Base-by-base conservation (phyloP, 495 filamentous ascomycete species). In the Parathielavia hyrcaniae region DNA sequence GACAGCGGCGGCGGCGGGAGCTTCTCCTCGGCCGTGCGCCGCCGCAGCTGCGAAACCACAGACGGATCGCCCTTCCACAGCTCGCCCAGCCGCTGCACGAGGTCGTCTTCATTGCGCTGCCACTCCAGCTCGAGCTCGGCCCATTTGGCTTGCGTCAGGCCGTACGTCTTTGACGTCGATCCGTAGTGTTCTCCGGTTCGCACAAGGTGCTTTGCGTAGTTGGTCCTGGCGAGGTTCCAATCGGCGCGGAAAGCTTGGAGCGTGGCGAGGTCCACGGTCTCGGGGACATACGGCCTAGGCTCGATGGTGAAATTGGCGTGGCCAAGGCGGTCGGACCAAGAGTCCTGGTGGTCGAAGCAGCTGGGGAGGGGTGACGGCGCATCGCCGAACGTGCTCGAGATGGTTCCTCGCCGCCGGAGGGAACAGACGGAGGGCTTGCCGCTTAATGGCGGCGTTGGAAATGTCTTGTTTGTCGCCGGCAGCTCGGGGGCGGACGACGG, bases 281-380 rank as follows among this genome's bases (percentile, higher is more conserved):
- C 78, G 0, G 89, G 87, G 12, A 78, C 62, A 63, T 97, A 95
- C 0, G 91, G 91, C 65, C 83, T 84, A 2, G 91, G 91, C 16
- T 84, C 75, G 60, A 97, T 93, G 64, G 81, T 91, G 72, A 91
- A 97, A 67, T 97, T 95, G 45, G 91, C 90, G 67, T 97, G 91
- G 14, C 91, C 91, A 4, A 97, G 82, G 56, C 83, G 84, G 63
- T 83, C 80, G 7, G 89, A 83, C 91, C 91, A 96, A 56, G 83
- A 79, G 68, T 97, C 91, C 22, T 82, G 77, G 11, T 81, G 79
- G 50, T 87, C 82, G 7, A 81, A 77, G 0, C 88, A 73, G 17
- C 80, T 71, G 5, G 79, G 78, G 12, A 90, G 82, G 9, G 72
- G 71, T 0, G 69, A 68, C 7, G 73, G 69, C 0, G 74, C 56